Base-by-base conservation (phyloP, 1,284 basidiomycete species). In the Moesziomyces aphidis region DNA sequence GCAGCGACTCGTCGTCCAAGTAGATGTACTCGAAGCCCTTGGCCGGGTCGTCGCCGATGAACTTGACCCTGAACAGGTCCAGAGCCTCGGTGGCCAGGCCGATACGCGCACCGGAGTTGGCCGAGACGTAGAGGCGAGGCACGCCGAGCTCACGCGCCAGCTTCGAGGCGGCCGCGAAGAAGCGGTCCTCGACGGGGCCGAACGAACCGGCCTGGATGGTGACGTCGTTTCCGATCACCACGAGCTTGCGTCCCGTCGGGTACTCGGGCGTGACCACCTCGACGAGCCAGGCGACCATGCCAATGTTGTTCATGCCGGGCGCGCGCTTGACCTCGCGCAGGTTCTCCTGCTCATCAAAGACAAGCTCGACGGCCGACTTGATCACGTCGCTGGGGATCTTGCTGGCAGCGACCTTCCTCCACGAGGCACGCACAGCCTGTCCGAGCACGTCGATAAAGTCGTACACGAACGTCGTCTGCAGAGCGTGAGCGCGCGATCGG, bases 381-480 rank as follows among this genome's bases (percentile, higher is more conserved):
- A 77, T 68, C 42, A 75, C 70, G 19, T 79, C 77, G 36, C 56
- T 39, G 13, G 80, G 80, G 43, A 59, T 61, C 71, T 79, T 79
- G 60, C 58, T 62, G 43, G 78, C 82, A 92, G 90, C 61, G 42
- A 91, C 90, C 80, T 91, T 90, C 76, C 89, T 87, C 96, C 96
- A 99, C 70, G 93, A 89, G 82, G 95, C 94, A 83, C 95, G 93
- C 68, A 98, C 88, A 8, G 96, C 94, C 87, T 99, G 98, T 54
- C 94, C 91, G 88, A 99, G 97, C 64, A 99, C 90, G 83, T 97
- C 96, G 51, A 97, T 95, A 90, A 99, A 98, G 87, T 99, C 97
- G 87, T 99, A 87, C 46, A 93, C 95, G 84, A 99, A 99, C 52
- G 96, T 99, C 34, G 97, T 99, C 67, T 97, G 96, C 74, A 97